Evolutionary conservation across 805 yeast genomes (phyloP).

Genomic region (Nakazawaea peltata): DNA sequence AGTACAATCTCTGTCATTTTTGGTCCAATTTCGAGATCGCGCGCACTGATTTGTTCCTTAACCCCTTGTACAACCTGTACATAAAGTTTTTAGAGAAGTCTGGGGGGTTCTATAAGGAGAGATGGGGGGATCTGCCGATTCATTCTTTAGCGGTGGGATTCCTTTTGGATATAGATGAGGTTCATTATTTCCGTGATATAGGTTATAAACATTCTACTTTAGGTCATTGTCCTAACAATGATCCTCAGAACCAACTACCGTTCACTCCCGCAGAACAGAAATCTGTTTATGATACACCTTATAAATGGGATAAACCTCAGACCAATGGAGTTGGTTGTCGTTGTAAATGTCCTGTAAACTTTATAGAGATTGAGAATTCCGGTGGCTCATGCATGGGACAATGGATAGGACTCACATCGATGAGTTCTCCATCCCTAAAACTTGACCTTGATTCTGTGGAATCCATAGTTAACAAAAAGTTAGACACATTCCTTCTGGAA

Average conservation of each 20-base stretch:
- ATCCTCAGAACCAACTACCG: slow-evolving; percentile 42
- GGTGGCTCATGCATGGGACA: slow-evolving; percentile 40
- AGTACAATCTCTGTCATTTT: slow-evolving; percentile 77
- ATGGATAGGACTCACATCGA: slow-evolving; percentile 32
- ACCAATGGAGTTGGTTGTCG: slow-evolving; percentile 73
- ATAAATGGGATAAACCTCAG: not conserved
- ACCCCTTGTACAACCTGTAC: slow-evolving; percentile 56
- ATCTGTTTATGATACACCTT: slow-evolving; percentile 22
- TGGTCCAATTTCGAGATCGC: slow-evolving; percentile 96
- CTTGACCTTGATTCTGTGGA: slow-evolving; percentile 24
- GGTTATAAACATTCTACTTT: slow-evolving; percentile 81
- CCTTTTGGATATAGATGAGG: slow-evolving; percentile 55
- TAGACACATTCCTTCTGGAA: slow-evolving; percentile 15
- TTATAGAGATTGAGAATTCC: slow-evolving; percentile 48
- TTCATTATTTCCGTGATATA: slow-evolving; percentile 89
- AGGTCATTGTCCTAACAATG: slow-evolving; percentile 76
- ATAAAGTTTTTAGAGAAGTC: slow-evolving; percentile 59
- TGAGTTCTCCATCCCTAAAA: slow-evolving; percentile 2
- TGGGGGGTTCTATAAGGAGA: slow-evolving; percentile 82
- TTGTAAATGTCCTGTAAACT: slow-evolving; percentile 64
- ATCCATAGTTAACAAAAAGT: slow-evolving; percentile 14
- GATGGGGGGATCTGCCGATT: slow-evolving; percentile 98
- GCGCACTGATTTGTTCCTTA: slow-evolving; percentile 63
- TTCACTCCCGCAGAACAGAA: slow-evolving; percentile 29
- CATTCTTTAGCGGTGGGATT: slow-evolving; percentile 83